Evolutionary conservation across 2,329 filamentous ascomycete genomes (phyloP).

Genomic region (Xylaria sp.): DNA sequence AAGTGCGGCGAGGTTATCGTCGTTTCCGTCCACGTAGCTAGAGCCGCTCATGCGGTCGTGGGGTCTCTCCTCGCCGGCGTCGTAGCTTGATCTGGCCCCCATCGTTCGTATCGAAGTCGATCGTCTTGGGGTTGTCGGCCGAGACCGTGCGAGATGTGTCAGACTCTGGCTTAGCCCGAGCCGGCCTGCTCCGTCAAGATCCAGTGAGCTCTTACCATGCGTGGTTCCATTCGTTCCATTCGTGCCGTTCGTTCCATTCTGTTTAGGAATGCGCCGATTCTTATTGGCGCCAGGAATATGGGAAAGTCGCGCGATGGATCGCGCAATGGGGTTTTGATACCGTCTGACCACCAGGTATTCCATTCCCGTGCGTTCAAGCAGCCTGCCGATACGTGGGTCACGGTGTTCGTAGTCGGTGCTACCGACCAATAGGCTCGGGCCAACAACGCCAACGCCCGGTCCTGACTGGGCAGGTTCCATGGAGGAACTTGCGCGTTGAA

Average conservation of each 20-base stretch:
- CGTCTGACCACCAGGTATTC: slow-evolving; percentile 79
- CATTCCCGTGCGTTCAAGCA: slow-evolving; percentile 75
- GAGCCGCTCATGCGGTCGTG: slow-evolving; percentile 59
- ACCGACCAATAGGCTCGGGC: slow-evolving; percentile 60
- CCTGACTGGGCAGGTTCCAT: slow-evolving; percentile 70
- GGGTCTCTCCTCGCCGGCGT: slow-evolving; percentile 58
- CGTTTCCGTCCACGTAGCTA: slow-evolving; percentile 60
- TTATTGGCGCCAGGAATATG: slow-evolving; percentile 64
- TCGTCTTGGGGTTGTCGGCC: slow-evolving; percentile 49
- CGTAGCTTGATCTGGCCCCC: slow-evolving; percentile 57
- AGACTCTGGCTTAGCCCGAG: slow-evolving; percentile 55
- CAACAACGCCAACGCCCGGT: slow-evolving; percentile 53
- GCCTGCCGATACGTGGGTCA: slow-evolving; percentile 71
- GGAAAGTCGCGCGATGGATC: slow-evolving; percentile 66
- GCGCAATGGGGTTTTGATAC: slow-evolving; percentile 75
- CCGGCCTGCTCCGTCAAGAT: slow-evolving; percentile 42
- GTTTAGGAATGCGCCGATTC: slow-evolving; percentile 57
- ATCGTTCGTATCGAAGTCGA: slow-evolving; percentile 53
- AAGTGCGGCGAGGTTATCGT: slow-evolving; percentile 56
- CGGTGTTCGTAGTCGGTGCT: slow-evolving; percentile 66
- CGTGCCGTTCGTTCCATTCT: slow-evolving; percentile 52
- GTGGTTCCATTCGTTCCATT: slow-evolving; percentile 51
- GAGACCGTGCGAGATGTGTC: slow-evolving; percentile 47
- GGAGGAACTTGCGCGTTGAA: slow-evolving; percentile 77
- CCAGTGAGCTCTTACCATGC: slow-evolving; percentile 46